Percentiles rank a stretch among this genome's conserved stretches.
Evolutionary conservation across 192 early-diverging fungal species (phyloP).

Genomic region (Powellomyces hirtus): DNA sequence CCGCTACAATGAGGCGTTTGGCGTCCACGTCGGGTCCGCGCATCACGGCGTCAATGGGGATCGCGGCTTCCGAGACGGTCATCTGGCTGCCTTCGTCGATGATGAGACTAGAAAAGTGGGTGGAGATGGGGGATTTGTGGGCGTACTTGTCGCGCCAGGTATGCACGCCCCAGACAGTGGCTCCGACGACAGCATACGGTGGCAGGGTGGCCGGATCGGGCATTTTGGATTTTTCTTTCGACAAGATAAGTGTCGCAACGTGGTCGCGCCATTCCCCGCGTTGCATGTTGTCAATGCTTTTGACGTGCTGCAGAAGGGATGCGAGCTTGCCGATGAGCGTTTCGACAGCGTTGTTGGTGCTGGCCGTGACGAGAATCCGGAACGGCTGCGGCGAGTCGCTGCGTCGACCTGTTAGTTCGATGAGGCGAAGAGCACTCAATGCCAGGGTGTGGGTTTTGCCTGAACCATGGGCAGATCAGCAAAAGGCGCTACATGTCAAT

Average conservation of each 20-base stretch:
- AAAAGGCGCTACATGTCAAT: not conserved
- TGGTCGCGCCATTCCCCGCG: slow-evolving; percentile 20
- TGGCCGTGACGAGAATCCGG: slow-evolving; percentile 32
- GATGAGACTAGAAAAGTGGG: slow-evolving; percentile 26
- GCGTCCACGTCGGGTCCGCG: not conserved
- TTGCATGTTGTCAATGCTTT: slow-evolving; percentile 1
- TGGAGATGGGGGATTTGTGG: not conserved
- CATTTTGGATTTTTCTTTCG: not conserved
- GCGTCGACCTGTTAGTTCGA: slow-evolving; percentile 25
- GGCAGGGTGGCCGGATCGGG: slow-evolving; percentile 6
- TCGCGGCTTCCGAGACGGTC: slow-evolving; percentile 26
- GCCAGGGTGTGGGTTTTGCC: slow-evolving; percentile 44
- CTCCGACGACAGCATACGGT: slow-evolving; percentile 13
- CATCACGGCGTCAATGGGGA: slow-evolving; percentile 20
- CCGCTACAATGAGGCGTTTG: slow-evolving; percentile 33
- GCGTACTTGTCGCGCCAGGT: slow-evolving; percentile 22
- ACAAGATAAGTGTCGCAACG: not conserved
- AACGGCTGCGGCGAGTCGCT: not conserved
- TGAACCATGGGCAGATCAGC: too few species aligned
- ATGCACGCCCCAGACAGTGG: slow-evolving; percentile 33
- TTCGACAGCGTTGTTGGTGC: slow-evolving; percentile 34
- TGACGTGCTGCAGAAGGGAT: slow-evolving; percentile 1
- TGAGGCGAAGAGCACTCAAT: slow-evolving; percentile 32
- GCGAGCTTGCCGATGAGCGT: slow-evolving; percentile 29
- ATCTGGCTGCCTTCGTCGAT: slow-evolving; percentile 42